Base-by-base conservation (phyloP, 176 grass and related monocot species). In the Zea luxurians region DNA sequence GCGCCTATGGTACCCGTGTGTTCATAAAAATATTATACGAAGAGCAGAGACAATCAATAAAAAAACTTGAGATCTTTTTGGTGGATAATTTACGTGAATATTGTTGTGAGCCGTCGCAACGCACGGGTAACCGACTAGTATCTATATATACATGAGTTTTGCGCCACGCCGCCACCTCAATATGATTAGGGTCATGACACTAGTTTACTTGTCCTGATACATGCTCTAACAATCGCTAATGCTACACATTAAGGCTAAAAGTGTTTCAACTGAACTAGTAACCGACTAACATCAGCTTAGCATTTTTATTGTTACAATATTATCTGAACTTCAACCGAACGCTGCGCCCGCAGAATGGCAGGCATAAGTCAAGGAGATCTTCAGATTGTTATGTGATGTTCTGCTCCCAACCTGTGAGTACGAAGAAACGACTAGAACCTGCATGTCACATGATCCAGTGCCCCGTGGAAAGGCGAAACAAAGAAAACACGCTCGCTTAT, bases 361-460 rank as follows among this genome's bases (percentile, higher is more conserved):
- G 15, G 15, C 75, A 20, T 40, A 45, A 65, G 16, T 60, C 38
- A 21, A 61, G 38, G 4, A 21, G n/a, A 68, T 44, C 16, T 67
- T 67, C 18, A 27, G 18, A 71, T 52, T 48, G 17, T 50, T 50
- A 13, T 13, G 42, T 27, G 18, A 10, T 73, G 36, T 35, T 65
- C 37, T 11, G 53, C 48, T 44, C 46, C 44, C 18, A 50, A 53
- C 2, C 13, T 78, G 74, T 77, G 38, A 4, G 8, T 45, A 61
- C 10, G 2, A 78, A 55, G 46, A 54, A 72, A 46, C 46, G 42
- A 64, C 46, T 64, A 47, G 41, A 47, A 79, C 27, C 34, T 73
- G 48, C 52, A 44, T 6, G 38, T 84, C 76, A 79, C 83, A 27
- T 59, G 83, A 73, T 73, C 74, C 60, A 85, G 48, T 27, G 10